Conservation (phyloP, 78 protist genomes). For the Pigoraptor vietnamica region DNA sequence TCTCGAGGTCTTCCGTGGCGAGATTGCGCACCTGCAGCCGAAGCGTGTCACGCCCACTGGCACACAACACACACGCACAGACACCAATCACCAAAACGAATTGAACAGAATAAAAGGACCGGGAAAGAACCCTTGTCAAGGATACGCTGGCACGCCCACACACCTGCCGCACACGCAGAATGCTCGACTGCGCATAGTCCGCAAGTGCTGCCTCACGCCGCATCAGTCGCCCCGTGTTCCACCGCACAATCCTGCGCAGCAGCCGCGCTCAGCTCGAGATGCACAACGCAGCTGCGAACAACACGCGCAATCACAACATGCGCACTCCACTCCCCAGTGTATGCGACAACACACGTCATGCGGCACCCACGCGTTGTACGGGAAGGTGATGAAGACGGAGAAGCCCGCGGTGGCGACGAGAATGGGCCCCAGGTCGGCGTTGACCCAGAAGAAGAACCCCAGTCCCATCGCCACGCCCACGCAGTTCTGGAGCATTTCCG, state of each 20-base stretch:
- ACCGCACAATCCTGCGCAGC: not conserved
- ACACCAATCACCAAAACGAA: too few relatives aligned
- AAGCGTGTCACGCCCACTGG: not conserved
- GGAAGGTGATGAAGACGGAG: not conserved
- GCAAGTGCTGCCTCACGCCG: not conserved
- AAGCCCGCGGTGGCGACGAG: not conserved
- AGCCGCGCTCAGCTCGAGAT: too few relatives aligned
- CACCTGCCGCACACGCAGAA: not conserved
- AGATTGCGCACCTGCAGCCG: not conserved
- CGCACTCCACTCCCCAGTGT: too few relatives aligned
- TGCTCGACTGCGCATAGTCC: not conserved
- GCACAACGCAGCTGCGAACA: too few relatives aligned
- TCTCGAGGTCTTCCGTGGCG: not conserved
- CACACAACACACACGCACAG: not conserved
- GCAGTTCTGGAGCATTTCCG: not conserved
- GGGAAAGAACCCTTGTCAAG: not conserved
- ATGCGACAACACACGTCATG: too few relatives aligned
- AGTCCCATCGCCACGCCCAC: not conserved
- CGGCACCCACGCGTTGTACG: not conserved
- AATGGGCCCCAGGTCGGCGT: not conserved
- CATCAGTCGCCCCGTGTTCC: not conserved
- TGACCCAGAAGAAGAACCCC: not conserved
- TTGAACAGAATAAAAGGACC: not conserved
- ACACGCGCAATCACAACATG: not conserved
- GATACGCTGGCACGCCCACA: not conserved